Base-by-base conservation (phyloP, 2,329 filamentous ascomycete species). In the Claviceps digitariae region DNA sequence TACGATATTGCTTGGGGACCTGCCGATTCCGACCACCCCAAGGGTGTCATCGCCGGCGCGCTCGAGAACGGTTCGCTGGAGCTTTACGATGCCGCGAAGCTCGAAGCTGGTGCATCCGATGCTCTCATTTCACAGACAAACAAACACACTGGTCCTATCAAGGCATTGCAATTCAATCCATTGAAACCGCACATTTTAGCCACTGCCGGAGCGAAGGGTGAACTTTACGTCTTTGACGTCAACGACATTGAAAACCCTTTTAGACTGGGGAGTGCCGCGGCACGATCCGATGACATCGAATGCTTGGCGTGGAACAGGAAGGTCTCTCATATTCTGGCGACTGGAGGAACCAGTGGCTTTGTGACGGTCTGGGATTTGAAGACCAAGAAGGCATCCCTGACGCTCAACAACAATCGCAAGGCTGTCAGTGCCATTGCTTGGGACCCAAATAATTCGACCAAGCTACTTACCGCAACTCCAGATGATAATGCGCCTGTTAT, bases 281-380 rank as follows among this genome's bases (percentile, higher is more conserved):
- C 90, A 58, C 86, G 91, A 65, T 87, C 90, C 41, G 91, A 97
- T 63, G 93, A 98, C 62, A 87, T 97, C 59, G 93, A 97, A 64
- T 95, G 90, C 60, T 76, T 98, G 56, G 91, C 95, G 61, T 98
- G 94, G 94, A 98, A 98, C 72, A 90, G 90, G 66, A 97, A 95
- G 73, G 91, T 97, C 44, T 82, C 91, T 15, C 91, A 98, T 66
- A 98, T 98, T 66, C 74, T 98, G 60, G 93, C 91, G 20, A 97
- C 91, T 10, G 93, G 93, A 59, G 91, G 90, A 65, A 86, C 83
- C 57, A 90, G 90, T 50, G 93, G 93, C 4, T 95, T 97, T 64
- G 90, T 97, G 38, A 97, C 93, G 2, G 91, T 98, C 20, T 98
- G 93, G 93, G 93, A 98, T 71, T 78, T 97, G 59, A 96, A 95